These are phyloP conservation scores for Phlyctochytrium arcticum DNA, from an alignment of 192 early-diverging fungal genomes.

Conservation along the genomic window DNA sequence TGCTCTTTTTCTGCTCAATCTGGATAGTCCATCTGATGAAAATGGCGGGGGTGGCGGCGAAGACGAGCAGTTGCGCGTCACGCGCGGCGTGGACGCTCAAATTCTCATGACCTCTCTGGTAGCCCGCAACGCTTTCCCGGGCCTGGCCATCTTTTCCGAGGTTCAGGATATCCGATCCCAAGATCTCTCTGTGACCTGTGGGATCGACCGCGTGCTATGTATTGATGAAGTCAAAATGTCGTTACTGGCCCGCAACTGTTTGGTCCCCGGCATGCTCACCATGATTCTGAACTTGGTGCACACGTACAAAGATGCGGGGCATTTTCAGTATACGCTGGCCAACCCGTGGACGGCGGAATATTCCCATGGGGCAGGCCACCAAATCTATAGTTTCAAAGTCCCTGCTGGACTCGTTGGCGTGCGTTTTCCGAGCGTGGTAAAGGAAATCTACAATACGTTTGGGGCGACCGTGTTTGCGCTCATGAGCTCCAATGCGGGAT, in stretches of 20 bases:
- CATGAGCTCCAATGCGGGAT: constrained; percentile 33
- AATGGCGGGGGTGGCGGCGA: constrained; percentile 22
- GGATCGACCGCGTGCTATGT: constrained; percentile 46
- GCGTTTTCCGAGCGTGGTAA: constrained; percentile 33
- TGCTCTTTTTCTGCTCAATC: constrained; percentile 46
- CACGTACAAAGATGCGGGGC: constrained; percentile 37
- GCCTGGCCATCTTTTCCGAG: constrained; percentile 44
- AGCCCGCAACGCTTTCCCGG: constrained; percentile 42
- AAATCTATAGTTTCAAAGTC: constrained; percentile 39
- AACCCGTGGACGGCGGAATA: constrained; percentile 42
- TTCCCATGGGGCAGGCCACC: constrained; percentile 41
- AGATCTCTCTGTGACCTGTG: constrained; percentile 42
- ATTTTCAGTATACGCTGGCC: neutral
- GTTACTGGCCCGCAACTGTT: constrained; percentile 39
- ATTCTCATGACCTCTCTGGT: constrained; percentile 45
- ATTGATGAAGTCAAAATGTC: constrained; percentile 48
- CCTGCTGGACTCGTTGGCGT: constrained; percentile 41
- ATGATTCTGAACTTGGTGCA: constrained; percentile 44
- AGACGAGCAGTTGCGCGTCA: constrained; percentile 36
- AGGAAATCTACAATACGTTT: constrained; percentile 33
- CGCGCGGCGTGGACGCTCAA: constrained; percentile 39
- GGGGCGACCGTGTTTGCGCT: constrained; percentile 43
- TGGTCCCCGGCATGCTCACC: constrained; percentile 47
- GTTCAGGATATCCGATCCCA: constrained; percentile 44
- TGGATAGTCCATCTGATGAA: neutral